These are phyloP conservation scores for Claviceps pazoutovae DNA, from an alignment of 2,329 filamentous ascomycete species.

Conservation along the genomic window DNA sequence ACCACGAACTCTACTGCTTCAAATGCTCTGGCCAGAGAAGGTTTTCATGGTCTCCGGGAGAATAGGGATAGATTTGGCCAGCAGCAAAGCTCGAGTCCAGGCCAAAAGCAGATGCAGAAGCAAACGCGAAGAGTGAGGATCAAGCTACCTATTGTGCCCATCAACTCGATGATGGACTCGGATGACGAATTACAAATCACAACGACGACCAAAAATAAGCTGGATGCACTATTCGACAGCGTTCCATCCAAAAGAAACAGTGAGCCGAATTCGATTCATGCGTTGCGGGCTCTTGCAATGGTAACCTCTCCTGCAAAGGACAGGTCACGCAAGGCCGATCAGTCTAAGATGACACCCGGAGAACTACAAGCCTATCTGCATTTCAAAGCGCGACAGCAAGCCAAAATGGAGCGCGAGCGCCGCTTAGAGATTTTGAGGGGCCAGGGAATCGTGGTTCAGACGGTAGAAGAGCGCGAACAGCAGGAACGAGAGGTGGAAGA, in stretches of 20 bases:
- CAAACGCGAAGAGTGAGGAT: constrained; percentile 36
- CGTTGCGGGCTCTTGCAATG: constrained; percentile 61
- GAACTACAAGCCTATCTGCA: constrained; percentile 57
- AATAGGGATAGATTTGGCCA: constrained; percentile 38
- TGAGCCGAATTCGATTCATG: constrained; percentile 49
- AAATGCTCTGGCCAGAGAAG: not conserved
- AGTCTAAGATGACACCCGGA: constrained; percentile 47
- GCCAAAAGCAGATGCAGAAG: constrained; percentile 16
- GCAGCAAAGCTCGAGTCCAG: constrained; percentile 36
- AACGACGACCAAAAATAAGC: constrained; percentile 32
- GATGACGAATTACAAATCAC: constrained; percentile 54
- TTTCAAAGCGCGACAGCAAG: constrained; percentile 65
- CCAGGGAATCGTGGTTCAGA: constrained; percentile 71
- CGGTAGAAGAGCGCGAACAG: constrained; percentile 70
- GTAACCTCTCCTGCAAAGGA: constrained; percentile 48
- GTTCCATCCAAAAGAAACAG: constrained; percentile 48
- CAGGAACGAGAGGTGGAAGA: constrained; percentile 78
- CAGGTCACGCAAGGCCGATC: constrained; percentile 27
- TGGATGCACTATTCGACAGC: constrained; percentile 56
- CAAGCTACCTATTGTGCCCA: constrained; percentile 28
- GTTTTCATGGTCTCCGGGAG: not conserved
- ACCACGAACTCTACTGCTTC: not conserved
- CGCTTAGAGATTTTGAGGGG: constrained; percentile 63
- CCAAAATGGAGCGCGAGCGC: constrained; percentile 60
- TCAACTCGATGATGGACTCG: constrained; percentile 29